A percentile compares a stretch with the other conserved stretches of the same genome.
These are phyloP conservation scores for Claviceps capensis DNA, from an alignment of 2,329 filamentous ascomycete species.

Conservation along the genomic window DNA sequence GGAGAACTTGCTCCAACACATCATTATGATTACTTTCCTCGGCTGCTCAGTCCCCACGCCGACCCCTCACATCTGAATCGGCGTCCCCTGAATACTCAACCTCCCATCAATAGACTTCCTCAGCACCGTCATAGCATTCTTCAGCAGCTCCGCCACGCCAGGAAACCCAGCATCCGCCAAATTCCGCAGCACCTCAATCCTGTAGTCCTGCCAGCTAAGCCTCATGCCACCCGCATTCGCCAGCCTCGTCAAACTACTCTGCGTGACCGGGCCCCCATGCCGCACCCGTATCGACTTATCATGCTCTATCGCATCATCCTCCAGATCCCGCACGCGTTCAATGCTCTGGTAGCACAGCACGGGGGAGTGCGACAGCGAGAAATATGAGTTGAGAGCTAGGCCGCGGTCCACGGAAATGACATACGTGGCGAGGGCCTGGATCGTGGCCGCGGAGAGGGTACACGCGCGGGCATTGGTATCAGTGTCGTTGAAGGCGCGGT, in stretches of 20 bases:
- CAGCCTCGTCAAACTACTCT: conserved; percentile 49
- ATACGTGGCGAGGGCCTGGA: conserved; percentile 33
- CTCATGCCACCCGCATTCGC: conserved; percentile 50
- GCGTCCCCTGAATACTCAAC: conserved; percentile 10
- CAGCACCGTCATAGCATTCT: conserved; percentile 67
- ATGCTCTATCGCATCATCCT: conserved; percentile 37
- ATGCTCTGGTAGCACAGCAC: conserved; percentile 42
- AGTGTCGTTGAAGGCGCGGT: conserved; percentile 50
- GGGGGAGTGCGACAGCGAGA: conserved; percentile 47
- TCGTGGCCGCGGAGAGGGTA: conserved; percentile 30
- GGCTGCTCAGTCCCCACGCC: conserved; percentile 8
- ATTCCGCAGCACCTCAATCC: conserved; percentile 55
- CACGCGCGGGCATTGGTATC: conserved; percentile 52
- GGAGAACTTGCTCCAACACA: too few relatives aligned
- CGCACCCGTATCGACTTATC: conserved; percentile 28
- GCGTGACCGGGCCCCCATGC: conserved; percentile 57
- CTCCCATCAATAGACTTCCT: conserved; percentile 32
- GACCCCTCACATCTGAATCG: conserved; percentile 2
- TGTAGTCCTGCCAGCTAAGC: conserved; percentile 61
- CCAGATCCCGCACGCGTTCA: conserved; percentile 38
- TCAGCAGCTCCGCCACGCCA: conserved; percentile 60
- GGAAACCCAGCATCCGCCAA: conserved; percentile 48
- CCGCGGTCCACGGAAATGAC: conserved; percentile 32
- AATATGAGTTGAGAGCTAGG: conserved; percentile 33
- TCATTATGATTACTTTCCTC: conserved; percentile 12